Evolutionary conservation across 805 yeast genomes (phyloP), one percentile per base, ranked within the genome.

Genomic region (Kazachstania taianensis): DNA sequence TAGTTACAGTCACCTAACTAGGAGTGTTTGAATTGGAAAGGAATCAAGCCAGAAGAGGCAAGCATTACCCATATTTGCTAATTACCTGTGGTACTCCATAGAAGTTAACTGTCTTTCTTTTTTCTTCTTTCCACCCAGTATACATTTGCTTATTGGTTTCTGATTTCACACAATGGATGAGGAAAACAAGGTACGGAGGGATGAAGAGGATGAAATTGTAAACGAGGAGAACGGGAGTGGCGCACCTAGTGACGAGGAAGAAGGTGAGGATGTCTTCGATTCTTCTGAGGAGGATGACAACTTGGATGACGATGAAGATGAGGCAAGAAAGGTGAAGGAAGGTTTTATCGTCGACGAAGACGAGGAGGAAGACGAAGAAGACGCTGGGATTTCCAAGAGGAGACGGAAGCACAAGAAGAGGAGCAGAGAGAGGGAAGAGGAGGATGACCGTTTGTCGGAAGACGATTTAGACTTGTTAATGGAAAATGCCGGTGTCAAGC

Each of bases 291-390:
- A 87, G 41, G 96, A 86, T 28, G 94, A 82, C 6, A 94, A 83
- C 20, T 63, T 63, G 25, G 87, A 79, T 31, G 95, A 84, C 20
- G 94, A 86, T 52, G 96, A 81, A 51, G 96, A 87, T 45, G 96
- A 87, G 51, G 75, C 81, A 32, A 72, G 79, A 45, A 73, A 73
- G 48, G 80, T 87, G 28, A 74, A 89, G 32, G 94, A 86, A 42
- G 96, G 96, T 0, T 86, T 89, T 59, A 87, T 89, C 50, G 96
- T 84, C 7, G 96, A 86, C 49, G 95, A 84, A 48, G 94, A 81
- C 40, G 94, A 78, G 15, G 82, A 72, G n/a, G n/a, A n/a, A n/a
- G n/a, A n/a, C n/a, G n/a, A n/a, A n/a, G 77, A 63, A n/a, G 63
- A 53, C 4, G 38, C 43, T 15, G 48, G 46, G 5, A 30, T 37